Evolutionary conservation across 2,329 filamentous ascomycete species (phyloP).

Genomic region (Claviceps capensis): DNA sequence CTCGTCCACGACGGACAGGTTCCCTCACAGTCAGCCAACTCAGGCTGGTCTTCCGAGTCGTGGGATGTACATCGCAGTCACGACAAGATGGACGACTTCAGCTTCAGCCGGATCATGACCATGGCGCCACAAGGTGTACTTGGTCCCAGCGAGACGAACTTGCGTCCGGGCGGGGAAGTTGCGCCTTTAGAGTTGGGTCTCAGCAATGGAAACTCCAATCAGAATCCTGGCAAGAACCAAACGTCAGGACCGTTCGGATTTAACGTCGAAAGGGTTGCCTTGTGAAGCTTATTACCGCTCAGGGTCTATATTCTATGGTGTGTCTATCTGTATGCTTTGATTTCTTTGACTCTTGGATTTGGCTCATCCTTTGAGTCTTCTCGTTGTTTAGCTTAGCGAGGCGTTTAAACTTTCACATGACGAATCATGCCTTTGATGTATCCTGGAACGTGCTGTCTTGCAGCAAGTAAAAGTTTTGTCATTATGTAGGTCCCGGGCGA

Average conservation of each 20-base stretch:
- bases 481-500: too few relatives aligned
- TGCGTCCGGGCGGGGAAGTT: slow-evolving; percentile 41
- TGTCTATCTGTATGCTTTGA: background rate
- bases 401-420: too few relatives aligned
- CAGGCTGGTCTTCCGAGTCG: slow-evolving; percentile 42
- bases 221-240: slow-evolving; percentile 12
- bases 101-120: slow-evolving; percentile 22
- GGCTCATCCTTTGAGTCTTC: too few relatives aligned
- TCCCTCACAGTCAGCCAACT: slow-evolving; percentile 22
- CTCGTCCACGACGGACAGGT: slow-evolving; percentile 32
- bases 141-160: slow-evolving; percentile 43
- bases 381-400: too few relatives aligned
- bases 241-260: slow-evolving; percentile 6
- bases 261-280: background rate
- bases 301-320: too few relatives aligned
- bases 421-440: too few relatives aligned
- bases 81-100: slow-evolving; percentile 37
- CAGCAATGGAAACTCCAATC: slow-evolving; percentile 23
- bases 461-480: too few relatives aligned
- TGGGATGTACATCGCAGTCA: slow-evolving; percentile 39
- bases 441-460: too few relatives aligned
- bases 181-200: slow-evolving; percentile 32
- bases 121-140: slow-evolving; percentile 37
- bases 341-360: background rate
- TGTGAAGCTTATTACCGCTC: background rate